Conservation (phyloP, 352 stramenopile genomes). For the Phytopythium vexans region DNA sequence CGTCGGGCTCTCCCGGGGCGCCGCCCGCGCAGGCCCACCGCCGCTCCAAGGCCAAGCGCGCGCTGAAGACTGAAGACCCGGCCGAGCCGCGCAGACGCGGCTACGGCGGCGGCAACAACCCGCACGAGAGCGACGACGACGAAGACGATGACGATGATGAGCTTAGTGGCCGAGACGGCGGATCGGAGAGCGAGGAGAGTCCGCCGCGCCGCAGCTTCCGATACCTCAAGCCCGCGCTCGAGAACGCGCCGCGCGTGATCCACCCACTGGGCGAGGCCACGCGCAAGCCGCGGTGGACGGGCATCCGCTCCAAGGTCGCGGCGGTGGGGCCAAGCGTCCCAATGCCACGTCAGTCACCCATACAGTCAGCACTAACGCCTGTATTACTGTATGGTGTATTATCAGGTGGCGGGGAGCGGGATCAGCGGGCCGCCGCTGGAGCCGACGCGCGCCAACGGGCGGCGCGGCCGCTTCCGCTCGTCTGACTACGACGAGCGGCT, state of each 20-base stretch:
- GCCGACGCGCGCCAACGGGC: constrained; percentile 15
- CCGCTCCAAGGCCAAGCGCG: constrained; percentile 1
- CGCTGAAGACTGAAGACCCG: constrained; percentile 1
- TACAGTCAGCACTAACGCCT: too few species aligned
- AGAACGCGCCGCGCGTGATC: constrained; percentile 9
- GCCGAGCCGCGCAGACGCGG: neutral
- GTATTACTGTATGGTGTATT: too few species aligned
- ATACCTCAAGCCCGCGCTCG: constrained; percentile 8
- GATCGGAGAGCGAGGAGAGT: constrained; percentile 5
- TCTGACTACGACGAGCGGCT: constrained; percentile 46
- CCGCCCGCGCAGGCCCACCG: constrained; percentile 3
- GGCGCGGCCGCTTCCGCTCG: constrained; percentile 13
- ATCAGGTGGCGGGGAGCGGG: neutral
- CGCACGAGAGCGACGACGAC: constrained; percentile 1
- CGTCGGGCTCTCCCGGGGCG: neutral
- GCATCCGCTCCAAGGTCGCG: constrained; percentile 27
- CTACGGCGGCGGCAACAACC: neutral
- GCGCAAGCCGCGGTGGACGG: constrained; percentile 35
- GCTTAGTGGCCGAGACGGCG: constrained; percentile 2
- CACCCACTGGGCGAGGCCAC: constrained; percentile 14
- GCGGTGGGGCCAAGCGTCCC: constrained; percentile 5
- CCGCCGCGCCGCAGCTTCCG: constrained; percentile 9
- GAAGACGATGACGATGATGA: constrained; percentile 4
- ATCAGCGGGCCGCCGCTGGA: neutral
- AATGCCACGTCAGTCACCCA: too few species aligned